phyloP scores from a whole-genome alignment of 2,329 filamentous ascomycete species.

The Penicillium palitans region DNA sequence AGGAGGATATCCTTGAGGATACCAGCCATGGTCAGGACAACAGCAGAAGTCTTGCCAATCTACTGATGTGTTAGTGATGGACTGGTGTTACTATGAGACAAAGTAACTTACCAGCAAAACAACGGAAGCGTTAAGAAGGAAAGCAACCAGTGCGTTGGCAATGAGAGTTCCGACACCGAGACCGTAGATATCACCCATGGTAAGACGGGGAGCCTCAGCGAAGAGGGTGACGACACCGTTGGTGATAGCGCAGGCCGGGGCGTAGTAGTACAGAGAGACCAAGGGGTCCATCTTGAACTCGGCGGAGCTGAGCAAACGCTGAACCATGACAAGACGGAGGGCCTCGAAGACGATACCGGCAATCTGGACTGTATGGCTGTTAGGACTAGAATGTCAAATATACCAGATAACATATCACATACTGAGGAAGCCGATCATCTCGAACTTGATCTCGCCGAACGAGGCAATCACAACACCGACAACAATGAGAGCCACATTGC shows the following conservation, averaged over 20 bases:
- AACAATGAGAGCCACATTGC: conserved; percentile 92
- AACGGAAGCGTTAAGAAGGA: conserved; percentile 75
- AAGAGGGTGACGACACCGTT: conserved; percentile 68
- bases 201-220: conserved; percentile 64
- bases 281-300: conserved; percentile 84
- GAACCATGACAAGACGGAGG: conserved; percentile 76
- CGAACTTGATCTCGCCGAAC: conserved; percentile 91
- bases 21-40: conserved; percentile 78
- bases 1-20: conserved; percentile 83
- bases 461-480: conserved; percentile 91
- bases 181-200: conserved; percentile 70
- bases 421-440: conserved; percentile 58
- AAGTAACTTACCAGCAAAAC: conserved; percentile 59
- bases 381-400: not conserved
- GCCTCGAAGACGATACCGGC: conserved; percentile 77
- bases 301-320: conserved; percentile 70
- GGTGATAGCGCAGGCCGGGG: conserved; percentile 75
- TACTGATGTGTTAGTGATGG: conserved; percentile 16
- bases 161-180: conserved; percentile 66
- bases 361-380: conserved; percentile 53
- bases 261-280: conserved; percentile 85
- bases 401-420: not conserved
- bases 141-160: conserved; percentile 71
- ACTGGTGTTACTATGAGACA: not conserved
- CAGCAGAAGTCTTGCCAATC: conserved; percentile 79